A percentile compares a stretch with the other conserved stretches of the same genome.
These are phyloP conservation scores for Apophysomyces elegans DNA, from an alignment of 371 early-diverging fungal genomes.

Conservation along the genomic window DNA sequence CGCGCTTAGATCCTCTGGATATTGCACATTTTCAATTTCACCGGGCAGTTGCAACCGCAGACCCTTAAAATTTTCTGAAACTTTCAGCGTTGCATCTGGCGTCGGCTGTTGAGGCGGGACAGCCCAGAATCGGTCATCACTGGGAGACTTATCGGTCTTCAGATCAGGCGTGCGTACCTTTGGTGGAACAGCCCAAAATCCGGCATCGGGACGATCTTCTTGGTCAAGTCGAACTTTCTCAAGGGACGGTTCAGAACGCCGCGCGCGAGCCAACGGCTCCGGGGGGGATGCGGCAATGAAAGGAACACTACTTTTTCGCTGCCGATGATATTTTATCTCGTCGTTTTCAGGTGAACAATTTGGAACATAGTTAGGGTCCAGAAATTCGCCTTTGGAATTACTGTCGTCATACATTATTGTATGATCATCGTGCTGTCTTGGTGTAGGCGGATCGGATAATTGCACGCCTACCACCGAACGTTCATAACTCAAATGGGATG, in stretches of 20 bases:
- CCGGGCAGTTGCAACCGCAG: neutral
- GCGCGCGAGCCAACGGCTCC: neutral
- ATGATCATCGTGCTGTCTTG: conserved; percentile 21
- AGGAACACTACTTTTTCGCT: conserved; percentile 18
- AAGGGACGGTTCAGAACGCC: conserved; percentile 14
- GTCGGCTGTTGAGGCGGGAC: conserved; percentile 20
- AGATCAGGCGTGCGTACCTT: conserved; percentile 15
- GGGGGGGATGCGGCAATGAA: conserved; percentile 8
- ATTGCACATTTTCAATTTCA: conserved; percentile 6
- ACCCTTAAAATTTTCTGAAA: conserved; percentile 3
- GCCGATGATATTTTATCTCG: conserved; percentile 9
- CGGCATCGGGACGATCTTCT: conserved; percentile 14
- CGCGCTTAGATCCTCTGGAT: neutral
- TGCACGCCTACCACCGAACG: conserved; percentile 30
- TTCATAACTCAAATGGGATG: conserved; percentile 11
- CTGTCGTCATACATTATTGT: conserved; percentile 14
- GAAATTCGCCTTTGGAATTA: conserved; percentile 20
- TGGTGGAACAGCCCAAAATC: conserved; percentile 39
- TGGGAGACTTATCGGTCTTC: conserved; percentile 9
- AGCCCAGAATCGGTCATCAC: conserved; percentile 26
- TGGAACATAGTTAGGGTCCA: conserved; percentile 16
- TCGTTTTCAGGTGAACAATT: neutral
- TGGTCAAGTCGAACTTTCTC: conserved; percentile 7
- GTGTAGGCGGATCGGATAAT: conserved; percentile 39
- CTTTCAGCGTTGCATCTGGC: neutral